Percentiles rank a stretch among this genome's conserved stretches.
These are phyloP conservation scores for Thraustotheca clavata DNA, from an alignment of 352 stramenopile genomes.

Conservation along the genomic window DNA sequence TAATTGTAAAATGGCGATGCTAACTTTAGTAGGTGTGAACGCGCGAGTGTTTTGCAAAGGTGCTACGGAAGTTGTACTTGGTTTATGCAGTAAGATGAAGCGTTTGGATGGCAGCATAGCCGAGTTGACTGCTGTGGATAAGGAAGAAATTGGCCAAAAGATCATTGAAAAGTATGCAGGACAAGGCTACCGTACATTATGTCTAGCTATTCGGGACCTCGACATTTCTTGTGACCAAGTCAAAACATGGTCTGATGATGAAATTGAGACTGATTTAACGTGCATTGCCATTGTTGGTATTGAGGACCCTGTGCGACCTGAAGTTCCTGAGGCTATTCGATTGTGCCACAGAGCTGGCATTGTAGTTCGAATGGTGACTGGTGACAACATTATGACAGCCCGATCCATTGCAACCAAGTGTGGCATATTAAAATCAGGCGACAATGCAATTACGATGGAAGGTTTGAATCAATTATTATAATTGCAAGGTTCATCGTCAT, in stretches of 20 bases:
- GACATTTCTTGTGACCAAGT: conserved; percentile 50
- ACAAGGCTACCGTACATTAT: conserved; percentile 76
- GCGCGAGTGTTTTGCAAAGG: conserved; percentile 70
- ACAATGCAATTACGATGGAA: conserved; percentile 58
- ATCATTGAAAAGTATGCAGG: conserved; percentile 78
- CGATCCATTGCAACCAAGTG: conserved; percentile 68
- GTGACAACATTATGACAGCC: conserved; percentile 95
- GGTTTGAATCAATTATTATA: conserved; percentile 35
- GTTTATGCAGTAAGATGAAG: conserved; percentile 59
- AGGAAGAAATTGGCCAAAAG: conserved; percentile 47
- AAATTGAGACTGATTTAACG: conserved; percentile 83
- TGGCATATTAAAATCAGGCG: conserved; percentile 46
- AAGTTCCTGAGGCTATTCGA: conserved; percentile 90
- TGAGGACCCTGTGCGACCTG: conserved; percentile 87
- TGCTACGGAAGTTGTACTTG: conserved; percentile 63
- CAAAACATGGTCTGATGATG: conserved; percentile 56
- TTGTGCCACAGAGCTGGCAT: conserved; percentile 94
- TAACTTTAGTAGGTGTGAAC: conserved; percentile 22
- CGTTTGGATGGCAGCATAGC: conserved; percentile 49
- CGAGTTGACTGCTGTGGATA: conserved; percentile 38
- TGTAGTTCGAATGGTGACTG: conserved; percentile 97
- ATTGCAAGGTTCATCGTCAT: conserved; percentile 43
- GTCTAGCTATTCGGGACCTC: conserved; percentile 78
- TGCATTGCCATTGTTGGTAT: conserved; percentile 89
- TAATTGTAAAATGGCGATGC: no score